phyloP scores from a whole-genome alignment of 805 yeast species.

The Hemisphaericaspora nanyangensis region DNA sequence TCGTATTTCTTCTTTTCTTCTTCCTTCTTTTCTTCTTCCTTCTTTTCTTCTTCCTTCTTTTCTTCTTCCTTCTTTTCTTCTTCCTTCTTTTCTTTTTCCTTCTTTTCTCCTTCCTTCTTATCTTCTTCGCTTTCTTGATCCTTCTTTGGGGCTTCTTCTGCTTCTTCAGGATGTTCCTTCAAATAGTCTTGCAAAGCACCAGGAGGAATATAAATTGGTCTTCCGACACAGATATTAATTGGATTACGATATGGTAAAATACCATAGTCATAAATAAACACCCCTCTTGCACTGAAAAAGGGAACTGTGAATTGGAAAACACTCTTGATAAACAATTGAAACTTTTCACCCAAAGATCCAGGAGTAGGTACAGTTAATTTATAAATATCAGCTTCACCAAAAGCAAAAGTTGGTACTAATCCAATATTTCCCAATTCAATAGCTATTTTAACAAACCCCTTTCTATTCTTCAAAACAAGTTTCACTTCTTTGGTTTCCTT shows the following conservation, averaged over 20 bases:
- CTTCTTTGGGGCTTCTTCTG: background rate
- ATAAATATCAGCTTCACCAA: constrained; percentile 77
- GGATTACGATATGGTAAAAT: constrained; percentile 81
- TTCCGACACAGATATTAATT: constrained; percentile 71
- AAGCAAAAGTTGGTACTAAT: constrained; percentile 84
- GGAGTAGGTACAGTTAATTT: constrained; percentile 38
- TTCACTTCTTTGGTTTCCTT: constrained; percentile 43
- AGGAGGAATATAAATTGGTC: constrained; percentile 57
- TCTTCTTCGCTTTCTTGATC: constrained; percentile 7
- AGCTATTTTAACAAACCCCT: constrained; percentile 88
- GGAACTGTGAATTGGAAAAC: constrained; percentile 84
- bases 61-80: background rate
- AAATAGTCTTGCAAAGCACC: constrained; percentile 29
- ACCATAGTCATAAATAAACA: constrained; percentile 91
- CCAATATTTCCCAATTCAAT: constrained; percentile 71
- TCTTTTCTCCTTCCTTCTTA: no score
- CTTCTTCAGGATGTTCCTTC: constrained; percentile 24
- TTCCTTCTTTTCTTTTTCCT: background rate
- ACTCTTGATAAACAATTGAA: constrained; percentile 72
- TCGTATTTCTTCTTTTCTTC: background rate
- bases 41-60: constrained; percentile 2
- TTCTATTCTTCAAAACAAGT: constrained; percentile 70
- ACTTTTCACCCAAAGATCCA: constrained; percentile 43
- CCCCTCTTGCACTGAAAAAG: constrained; percentile 85
- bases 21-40: background rate